phyloP scores from a whole-genome alignment of 225 moss, liverwort and hornwort genomes.

The Bryoerythrophyllum caledonicum region DNA sequence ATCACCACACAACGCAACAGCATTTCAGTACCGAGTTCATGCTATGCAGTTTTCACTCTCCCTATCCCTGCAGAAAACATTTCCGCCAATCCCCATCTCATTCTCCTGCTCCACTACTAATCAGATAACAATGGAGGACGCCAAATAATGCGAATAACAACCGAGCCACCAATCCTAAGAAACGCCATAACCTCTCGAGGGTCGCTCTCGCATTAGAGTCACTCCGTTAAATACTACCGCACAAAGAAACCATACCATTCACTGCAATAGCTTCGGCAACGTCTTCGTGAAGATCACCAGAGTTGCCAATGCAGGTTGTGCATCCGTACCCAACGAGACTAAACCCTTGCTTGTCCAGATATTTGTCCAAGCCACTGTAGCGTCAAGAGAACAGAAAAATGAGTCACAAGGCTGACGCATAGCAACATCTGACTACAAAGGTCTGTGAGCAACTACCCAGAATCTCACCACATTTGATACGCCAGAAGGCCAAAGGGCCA shows the following conservation, averaged over 20 bases:
- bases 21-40: not conserved
- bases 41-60: not conserved
- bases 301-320: conserved; percentile 23
- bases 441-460: not conserved
- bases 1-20: conserved; percentile 20
- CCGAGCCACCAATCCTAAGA: not conserved
- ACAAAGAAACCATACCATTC: conserved; percentile 1
- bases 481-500: not conserved
- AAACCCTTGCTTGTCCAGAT: conserved; percentile 22
- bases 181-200: not conserved
- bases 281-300: conserved; percentile 22
- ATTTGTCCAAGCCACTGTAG: conserved; percentile 20
- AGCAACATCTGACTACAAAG: not conserved
- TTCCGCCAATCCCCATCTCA: not conserved
- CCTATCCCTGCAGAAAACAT: not conserved
- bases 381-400: not conserved
- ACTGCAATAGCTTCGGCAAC: conserved; percentile 10
- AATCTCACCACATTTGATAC: not conserved
- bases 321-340: conserved; percentile 16
- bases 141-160: not conserved
- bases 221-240: not conserved
- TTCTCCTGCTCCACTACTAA: not conserved
- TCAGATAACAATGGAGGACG: not conserved
- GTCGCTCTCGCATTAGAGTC: not conserved
- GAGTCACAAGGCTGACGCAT: not conserved